These are phyloP conservation scores for Aquilaria agallochum DNA, from an alignment of 441 rosid species.

Conservation along the genomic window DNA sequence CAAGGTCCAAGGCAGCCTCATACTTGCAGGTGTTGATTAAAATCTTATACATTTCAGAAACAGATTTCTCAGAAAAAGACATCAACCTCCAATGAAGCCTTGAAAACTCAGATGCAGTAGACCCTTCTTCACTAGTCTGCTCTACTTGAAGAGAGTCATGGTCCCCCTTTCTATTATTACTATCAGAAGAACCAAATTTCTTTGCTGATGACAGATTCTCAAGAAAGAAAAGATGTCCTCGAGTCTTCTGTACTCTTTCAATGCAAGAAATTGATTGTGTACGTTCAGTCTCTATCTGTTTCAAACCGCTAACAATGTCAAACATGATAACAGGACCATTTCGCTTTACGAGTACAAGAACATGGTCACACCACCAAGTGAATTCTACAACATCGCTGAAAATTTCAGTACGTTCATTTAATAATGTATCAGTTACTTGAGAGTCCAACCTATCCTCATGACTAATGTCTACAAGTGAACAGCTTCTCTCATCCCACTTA, in stretches of 20 bases:
- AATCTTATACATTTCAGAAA: constrained; percentile 76
- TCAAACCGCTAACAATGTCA: constrained; percentile 50
- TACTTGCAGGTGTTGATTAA: constrained; percentile 59
- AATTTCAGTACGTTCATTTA: constrained; percentile 26
- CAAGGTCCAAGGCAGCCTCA: constrained; percentile 78
- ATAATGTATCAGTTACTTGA: constrained; percentile 23
- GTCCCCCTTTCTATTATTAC: constrained; percentile 29
- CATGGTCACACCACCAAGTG: constrained; percentile 92
- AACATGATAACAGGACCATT: constrained; percentile 52
- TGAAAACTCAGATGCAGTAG: constrained; percentile 36
- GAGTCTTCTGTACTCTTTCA: constrained; percentile 49
- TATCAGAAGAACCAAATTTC: constrained; percentile 25
- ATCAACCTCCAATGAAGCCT: constrained; percentile 61
- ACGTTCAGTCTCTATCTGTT: constrained; percentile 52
- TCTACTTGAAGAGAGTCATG: constrained; percentile 11
- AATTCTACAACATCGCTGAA: constrained; percentile 59
- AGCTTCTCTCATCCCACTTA: constrained; percentile 44
- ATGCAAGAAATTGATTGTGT: constrained; percentile 57
- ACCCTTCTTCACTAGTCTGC: constrained; percentile 29
- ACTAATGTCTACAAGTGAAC: constrained; percentile 34
- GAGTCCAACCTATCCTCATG: constrained; percentile 30
- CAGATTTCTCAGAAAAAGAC: constrained; percentile 76
- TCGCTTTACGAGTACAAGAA: constrained; percentile 57
- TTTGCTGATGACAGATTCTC: constrained; percentile 48
- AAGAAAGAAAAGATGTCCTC: constrained; percentile 65